Conservation (phyloP, 306 rosid genomes). For the Argentina anserina region DNA sequence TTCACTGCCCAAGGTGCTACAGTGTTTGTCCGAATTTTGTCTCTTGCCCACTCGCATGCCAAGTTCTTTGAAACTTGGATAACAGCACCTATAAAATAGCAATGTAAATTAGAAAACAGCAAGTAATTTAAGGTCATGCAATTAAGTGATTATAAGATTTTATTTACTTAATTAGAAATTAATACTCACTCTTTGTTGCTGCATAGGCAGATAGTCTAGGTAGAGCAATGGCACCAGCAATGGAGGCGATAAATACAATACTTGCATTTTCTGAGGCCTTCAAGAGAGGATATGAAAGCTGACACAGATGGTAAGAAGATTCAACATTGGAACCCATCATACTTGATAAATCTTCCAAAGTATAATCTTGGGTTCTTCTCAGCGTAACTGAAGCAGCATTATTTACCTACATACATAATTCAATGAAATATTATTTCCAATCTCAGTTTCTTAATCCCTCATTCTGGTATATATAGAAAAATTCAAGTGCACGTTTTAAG, state of each 20-base stretch:
- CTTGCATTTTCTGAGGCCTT: constrained; percentile 45
- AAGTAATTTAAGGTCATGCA: neutral
- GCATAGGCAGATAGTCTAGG: constrained; percentile 44
- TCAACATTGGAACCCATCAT: constrained; percentile 37
- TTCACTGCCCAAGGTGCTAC: constrained; percentile 51
- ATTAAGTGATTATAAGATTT: neutral
- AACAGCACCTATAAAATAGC: constrained; percentile 41
- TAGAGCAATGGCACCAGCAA: constrained; percentile 39
- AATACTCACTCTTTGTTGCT: constrained; percentile 51
- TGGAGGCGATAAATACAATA: constrained; percentile 42
- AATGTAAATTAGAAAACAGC: neutral
- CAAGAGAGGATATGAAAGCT: constrained; percentile 40
- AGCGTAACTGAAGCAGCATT: constrained; percentile 17
- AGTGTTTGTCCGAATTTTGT: constrained; percentile 45
- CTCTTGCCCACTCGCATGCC: constrained; percentile 76
- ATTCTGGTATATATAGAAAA: neutral
- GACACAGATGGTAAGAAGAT: constrained; percentile 36
- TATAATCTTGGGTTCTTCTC: constrained; percentile 7
- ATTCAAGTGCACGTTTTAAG: no score
- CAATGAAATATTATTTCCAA: neutral
- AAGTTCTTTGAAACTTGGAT: constrained; percentile 58
- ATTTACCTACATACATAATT: constrained; percentile 24
- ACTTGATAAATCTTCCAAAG: constrained; percentile 25
- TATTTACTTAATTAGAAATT: neutral
- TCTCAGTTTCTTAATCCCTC: neutral